phyloP scores from a whole-genome alignment of 2,329 filamentous ascomycete species.

The Geosmithia morbida region DNA sequence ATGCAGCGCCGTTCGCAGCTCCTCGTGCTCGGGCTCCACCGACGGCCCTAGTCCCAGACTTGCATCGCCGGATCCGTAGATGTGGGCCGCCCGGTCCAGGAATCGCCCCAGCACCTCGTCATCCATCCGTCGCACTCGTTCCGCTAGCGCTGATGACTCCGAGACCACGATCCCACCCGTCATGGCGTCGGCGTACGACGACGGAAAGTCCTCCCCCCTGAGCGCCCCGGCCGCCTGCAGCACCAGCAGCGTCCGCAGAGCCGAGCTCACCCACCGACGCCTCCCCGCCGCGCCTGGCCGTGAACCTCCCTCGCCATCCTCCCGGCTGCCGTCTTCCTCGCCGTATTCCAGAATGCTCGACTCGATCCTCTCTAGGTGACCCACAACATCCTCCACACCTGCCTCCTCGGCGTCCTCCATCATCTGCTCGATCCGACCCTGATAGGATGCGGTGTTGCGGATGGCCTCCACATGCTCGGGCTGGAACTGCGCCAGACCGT shows the following conservation, averaged over 20 bases:
- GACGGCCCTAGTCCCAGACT: slow-evolving; percentile 12
- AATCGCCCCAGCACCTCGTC: slow-evolving; percentile 11
- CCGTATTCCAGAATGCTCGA: neutral
- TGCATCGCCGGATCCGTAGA: slow-evolving; percentile 17
- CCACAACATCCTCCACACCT: neutral
- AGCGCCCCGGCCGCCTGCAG: slow-evolving; percentile 21
- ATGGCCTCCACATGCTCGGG: slow-evolving; percentile 51
- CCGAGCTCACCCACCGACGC: slow-evolving; percentile 22
- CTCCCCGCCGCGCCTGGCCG: slow-evolving; percentile 6
- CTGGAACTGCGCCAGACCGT: slow-evolving; percentile 24
- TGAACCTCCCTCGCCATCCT: no score
- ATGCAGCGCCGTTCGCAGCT: slow-evolving; percentile 18
- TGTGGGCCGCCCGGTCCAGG: slow-evolving; percentile 10
- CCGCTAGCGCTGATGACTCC: slow-evolving; percentile 36
- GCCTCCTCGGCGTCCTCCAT: slow-evolving; percentile 5
- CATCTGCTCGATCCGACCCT: slow-evolving; percentile 29
- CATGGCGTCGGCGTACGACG: slow-evolving; percentile 48
- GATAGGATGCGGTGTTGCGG: slow-evolving; percentile 57
- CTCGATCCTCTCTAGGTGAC: neutral
- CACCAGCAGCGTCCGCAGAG: slow-evolving; percentile 32
- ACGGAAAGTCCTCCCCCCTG: slow-evolving; percentile 27
- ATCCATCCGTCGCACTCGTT: slow-evolving; percentile 44
- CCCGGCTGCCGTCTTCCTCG: neutral
- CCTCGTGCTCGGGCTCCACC: slow-evolving; percentile 14
- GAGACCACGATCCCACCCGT: slow-evolving; percentile 37